Base-by-base conservation (phyloP, 2,329 filamentous ascomycete genomes). In the Paracorniculantispora psalliotae region DNA sequence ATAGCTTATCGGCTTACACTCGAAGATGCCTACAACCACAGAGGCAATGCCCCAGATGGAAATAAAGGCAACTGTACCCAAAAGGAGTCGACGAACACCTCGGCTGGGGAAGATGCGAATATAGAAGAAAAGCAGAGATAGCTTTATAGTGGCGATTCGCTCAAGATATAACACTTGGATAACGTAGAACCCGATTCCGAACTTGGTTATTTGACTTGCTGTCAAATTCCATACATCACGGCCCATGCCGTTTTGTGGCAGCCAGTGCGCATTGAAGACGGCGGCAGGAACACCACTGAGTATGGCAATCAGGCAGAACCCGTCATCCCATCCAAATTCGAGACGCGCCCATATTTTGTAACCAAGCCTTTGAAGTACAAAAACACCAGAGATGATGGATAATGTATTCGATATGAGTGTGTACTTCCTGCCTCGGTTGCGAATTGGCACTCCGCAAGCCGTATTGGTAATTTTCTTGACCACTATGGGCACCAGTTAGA, bases 61-160 rank as follows among this genome's bases (percentile, higher is more conserved):
- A 25, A 69, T 72, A 50, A 78, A 67, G 10, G 61, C 49, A 2
- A 72, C 64, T 1, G 71, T 71, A 3, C 62, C 66, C 65, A 71
- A 73, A 0, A 77, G 64, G 12, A 73, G 19, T 8, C 65, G 63
- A 4, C 67, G 65, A 21, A 75, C 69, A 0, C 39, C 59, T 8
- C 52, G 61, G 0, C 66, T 65, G 23, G 0, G 74, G 41, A 78
- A 78, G 48, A 79, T 74, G 19, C 72, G 68, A 17, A 76, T 66
- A 57, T 77, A 79, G 61, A 79, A 76, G 59, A 73, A 69, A 6
- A 77, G 62, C 13, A 79, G 63, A 1, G 75, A 74, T 23, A 76
- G 64, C 63, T 78, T 77, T 41, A 75, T 67, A 5, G 76, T 62
- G 12, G 70, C 69, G 54, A 75, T 67, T 33, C 72, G 67, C 0